Conservation (phyloP, 352 stramenopile genomes). For the Pythium coloratum region DNA sequence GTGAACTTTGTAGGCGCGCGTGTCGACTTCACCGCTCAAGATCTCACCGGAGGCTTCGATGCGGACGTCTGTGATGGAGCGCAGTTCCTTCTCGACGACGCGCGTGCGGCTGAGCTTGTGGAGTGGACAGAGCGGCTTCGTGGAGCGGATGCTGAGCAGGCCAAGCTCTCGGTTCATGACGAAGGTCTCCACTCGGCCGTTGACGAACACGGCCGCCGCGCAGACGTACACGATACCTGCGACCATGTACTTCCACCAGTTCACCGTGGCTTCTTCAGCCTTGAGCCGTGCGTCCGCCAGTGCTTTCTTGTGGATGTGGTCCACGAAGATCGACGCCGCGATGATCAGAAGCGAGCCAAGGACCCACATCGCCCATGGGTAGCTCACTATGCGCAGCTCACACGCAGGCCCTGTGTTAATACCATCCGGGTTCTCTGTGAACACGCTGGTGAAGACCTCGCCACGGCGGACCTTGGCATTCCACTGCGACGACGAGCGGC, state of each 20-base stretch:
- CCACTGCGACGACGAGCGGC: constrained; percentile 16
- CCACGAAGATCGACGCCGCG: constrained; percentile 54
- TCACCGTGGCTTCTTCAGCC: constrained; percentile 10
- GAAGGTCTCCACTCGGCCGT: constrained; percentile 63
- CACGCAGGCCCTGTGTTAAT: constrained; percentile 2
- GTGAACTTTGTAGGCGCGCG: constrained; percentile 65
- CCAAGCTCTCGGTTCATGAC: constrained; percentile 51
- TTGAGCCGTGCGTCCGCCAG: constrained; percentile 16
- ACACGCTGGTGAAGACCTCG: constrained; percentile 34
- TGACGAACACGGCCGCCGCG: constrained; percentile 42
- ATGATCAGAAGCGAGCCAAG: constrained; percentile 53
- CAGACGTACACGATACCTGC: constrained; percentile 50
- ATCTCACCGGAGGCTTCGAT: constrained; percentile 59
- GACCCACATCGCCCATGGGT: constrained; percentile 62
- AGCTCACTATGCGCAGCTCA: constrained; percentile 57
- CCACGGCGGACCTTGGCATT: constrained; percentile 22
- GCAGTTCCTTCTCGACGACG: constrained; percentile 50
- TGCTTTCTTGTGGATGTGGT: constrained; percentile 43
- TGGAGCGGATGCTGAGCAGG: constrained; percentile 42
- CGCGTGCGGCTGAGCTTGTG: constrained; percentile 36
- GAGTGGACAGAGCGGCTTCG: constrained; percentile 51
- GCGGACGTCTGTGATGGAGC: constrained; percentile 58
- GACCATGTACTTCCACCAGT: constrained; percentile 77
- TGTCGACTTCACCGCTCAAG: constrained; percentile 68
- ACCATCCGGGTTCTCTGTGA: constrained; percentile 20